phyloP scores from a whole-genome alignment of 73 alveolate species.

The Symbiodinium natans region DNA sequence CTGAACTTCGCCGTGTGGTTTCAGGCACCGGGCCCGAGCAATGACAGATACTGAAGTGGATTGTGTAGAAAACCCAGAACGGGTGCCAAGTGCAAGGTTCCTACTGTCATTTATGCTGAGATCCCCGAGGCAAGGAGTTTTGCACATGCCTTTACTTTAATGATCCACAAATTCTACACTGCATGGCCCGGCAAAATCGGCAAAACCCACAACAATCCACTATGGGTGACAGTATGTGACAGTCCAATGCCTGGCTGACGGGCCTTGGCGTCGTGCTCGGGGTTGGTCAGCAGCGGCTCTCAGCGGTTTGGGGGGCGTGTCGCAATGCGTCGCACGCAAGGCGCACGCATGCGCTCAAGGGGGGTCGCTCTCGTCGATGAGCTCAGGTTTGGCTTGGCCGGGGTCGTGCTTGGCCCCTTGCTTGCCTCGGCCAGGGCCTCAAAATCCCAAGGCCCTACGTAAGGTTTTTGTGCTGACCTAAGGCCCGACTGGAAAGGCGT shows the following conservation, averaged over 20 bases:
- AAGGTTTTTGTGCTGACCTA: too few relatives aligned
- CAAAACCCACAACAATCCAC: not conserved
- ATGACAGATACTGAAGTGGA: too few relatives aligned
- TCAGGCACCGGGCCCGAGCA: not conserved
- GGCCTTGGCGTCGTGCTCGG: conserved; percentile 91
- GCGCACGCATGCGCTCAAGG: too few relatives aligned
- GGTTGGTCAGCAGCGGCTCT: conserved; percentile 33
- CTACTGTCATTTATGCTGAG: conserved; percentile 72
- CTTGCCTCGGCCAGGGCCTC: conserved; percentile 45
- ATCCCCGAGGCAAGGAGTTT: conserved; percentile 60
- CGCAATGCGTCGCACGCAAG: too few relatives aligned
- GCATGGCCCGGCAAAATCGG: too few relatives aligned
- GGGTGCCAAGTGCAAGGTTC: conserved; percentile 22
- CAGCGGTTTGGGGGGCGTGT: not conserved
- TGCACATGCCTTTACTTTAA: too few relatives aligned
- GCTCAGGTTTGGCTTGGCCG: conserved; percentile 76
- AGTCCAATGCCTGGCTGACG: conserved; percentile 82
- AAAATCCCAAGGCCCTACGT: too few relatives aligned
- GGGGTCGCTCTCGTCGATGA: too few relatives aligned
- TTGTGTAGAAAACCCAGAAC: not conserved
- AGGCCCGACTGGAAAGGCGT: too few relatives aligned
- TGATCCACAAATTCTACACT: too few relatives aligned
- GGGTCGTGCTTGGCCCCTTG: conserved; percentile 80
- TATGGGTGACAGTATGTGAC: not conserved
- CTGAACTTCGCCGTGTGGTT: conserved; percentile 16